These are phyloP conservation scores for Naumovozyma castellii DNA, from an alignment of 805 yeast genomes.

Conservation along the genomic window DNA sequence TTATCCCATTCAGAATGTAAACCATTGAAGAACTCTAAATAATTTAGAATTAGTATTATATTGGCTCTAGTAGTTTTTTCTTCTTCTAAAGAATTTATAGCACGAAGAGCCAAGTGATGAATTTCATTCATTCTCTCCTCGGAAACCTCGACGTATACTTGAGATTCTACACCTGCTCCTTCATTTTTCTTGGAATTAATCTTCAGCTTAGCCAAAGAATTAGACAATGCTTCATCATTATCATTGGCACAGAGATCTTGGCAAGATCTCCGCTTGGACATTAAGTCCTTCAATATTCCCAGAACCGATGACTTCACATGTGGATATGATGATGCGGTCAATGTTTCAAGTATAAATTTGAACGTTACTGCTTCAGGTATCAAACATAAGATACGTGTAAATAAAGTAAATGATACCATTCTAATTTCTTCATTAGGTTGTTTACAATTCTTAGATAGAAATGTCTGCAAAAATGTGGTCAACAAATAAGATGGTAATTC, in stretches of 20 bases:
- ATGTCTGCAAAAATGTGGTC: constrained; percentile 33
- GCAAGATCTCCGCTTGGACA: constrained; percentile 27
- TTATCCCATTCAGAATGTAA: constrained; percentile 28
- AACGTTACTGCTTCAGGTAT: constrained; percentile 50
- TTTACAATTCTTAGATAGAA: constrained; percentile 32
- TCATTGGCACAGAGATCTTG: neutral
- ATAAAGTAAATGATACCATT: constrained; percentile 45
- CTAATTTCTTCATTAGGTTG: constrained; percentile 33
- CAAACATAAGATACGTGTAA: constrained; percentile 53
- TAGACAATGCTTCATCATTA: neutral
- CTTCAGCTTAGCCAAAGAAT: neutral
- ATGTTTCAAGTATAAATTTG: constrained; percentile 52
- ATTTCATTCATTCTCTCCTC: constrained; percentile 1
- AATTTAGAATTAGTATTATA: constrained; percentile 36
- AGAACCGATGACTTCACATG: constrained; percentile 51
- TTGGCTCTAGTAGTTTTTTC: constrained; percentile 4
- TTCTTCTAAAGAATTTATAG: constrained; percentile 1
- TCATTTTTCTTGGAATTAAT: neutral
- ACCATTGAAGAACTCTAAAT: constrained; percentile 42
- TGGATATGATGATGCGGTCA: constrained; percentile 57
- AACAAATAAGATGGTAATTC: constrained; percentile 29
- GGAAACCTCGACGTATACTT: neutral
- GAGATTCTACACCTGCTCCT: neutral
- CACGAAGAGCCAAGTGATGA: neutral
- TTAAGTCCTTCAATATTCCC: constrained; percentile 60